A percentile compares a stretch with the other conserved stretches of the same genome.
phyloP scores from a whole-genome alignment of 176 grass and related monocot genomes.

The Rhipidocladum racemiflorum region DNA sequence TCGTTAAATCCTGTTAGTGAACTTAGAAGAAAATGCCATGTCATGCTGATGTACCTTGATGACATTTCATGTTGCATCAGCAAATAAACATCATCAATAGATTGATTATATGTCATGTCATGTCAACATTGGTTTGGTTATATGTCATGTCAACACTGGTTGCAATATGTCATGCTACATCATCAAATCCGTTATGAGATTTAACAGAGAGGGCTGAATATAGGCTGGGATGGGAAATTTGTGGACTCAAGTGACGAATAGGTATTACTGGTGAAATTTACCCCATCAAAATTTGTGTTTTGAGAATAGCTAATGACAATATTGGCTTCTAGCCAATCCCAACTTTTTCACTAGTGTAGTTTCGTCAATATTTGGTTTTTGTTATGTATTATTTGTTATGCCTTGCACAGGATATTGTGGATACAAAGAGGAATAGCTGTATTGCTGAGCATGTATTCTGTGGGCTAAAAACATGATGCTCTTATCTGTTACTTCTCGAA shows the following conservation, averaged over 20 bases:
- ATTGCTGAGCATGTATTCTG: conserved; percentile 33
- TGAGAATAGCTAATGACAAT: neutral
- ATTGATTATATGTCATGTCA: neutral
- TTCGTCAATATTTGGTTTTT: neutral
- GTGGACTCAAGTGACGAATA: neutral
- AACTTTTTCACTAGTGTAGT: neutral
- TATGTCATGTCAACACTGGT: neutral
- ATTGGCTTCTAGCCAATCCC: neutral
- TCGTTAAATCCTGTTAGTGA: neutral
- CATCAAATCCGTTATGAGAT: neutral
- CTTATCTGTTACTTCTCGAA: neutral
- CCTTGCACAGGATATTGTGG: conserved; percentile 3
- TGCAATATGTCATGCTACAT: neutral
- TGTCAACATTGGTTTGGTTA: too few species aligned
- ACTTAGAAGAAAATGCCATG: neutral
- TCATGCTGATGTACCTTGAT: neutral
- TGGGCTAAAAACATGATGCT: neutral
- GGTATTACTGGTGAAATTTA: neutral
- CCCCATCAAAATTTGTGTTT: neutral
- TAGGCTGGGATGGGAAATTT: neutral
- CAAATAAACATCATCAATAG: neutral
- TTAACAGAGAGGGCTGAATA: neutral
- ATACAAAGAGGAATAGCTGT: neutral
- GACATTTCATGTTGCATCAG: neutral
- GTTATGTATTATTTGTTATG: neutral